Base-by-base conservation (phyloP, 2,329 filamentous ascomycete species). In the Diaporthe capsici region DNA sequence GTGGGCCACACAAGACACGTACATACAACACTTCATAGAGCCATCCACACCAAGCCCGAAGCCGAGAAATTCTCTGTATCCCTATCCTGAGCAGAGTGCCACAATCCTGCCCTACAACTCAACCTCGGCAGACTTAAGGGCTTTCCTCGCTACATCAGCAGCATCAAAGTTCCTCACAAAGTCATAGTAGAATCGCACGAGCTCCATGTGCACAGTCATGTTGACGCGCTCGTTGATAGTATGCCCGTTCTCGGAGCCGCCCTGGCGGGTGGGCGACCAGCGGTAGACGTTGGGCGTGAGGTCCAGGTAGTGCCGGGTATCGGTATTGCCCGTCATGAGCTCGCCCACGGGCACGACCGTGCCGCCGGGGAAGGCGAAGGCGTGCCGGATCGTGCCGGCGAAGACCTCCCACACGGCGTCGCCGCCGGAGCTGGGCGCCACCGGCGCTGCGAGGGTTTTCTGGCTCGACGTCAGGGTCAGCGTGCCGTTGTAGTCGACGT, bases 401-500 rank as follows among this genome's bases (percentile, higher is more conserved):
- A 82, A 81, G 20, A 81, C 73, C 55, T 81, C 80, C 81, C 81
- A 82, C 12, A 81, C 76, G 4, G 71, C 37, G 25, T 65, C 61
- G 6, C 53, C 63, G 17, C 78, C 80, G 1, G 57, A n/a, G 4
- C 78, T 84, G 1, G 85, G 85, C 39, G 84, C 83, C 4, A 85
- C 76, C 0, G 85, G 85, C 1, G 84, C 81, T 9, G 82, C 82
- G 22, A 81, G 78, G 1, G 85, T 84, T 47, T 77, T 79, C 60
- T 82, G 81, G 20, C 78, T 80, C 2, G 84, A 81, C 2, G 79
- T 82, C 9, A 87, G 80, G 12, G 82, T 78, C 31, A 87, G 82
- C 1, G 83, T 83, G 37, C 84, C 85, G 67, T 85, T 84, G 79
- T 86, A 86, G 58, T 85, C 84, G 39, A 84, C 82, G 1, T 84